Percentiles rank a stretch among this genome's conserved stretches.
These are phyloP conservation scores for Serendipita vermifera DNA, from an alignment of 768 basidiomycete genomes.

Conservation along the genomic window DNA sequence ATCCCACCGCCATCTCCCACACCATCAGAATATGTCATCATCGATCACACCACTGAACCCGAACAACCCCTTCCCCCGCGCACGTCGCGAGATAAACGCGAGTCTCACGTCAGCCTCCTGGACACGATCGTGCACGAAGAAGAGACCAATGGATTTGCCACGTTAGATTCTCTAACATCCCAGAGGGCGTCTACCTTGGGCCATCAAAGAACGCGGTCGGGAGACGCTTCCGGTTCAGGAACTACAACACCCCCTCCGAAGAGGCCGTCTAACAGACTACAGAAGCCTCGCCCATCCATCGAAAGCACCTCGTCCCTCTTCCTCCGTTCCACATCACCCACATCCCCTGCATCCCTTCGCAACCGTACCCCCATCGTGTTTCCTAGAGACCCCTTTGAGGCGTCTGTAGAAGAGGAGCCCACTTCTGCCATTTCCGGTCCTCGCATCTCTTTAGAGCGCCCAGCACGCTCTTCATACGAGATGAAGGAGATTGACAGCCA, in stretches of 20 bases:
- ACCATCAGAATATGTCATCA: conserved; percentile 1
- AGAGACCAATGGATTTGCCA: not conserved
- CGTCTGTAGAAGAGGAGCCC: conserved; percentile 5
- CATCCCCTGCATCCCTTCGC: not conserved
- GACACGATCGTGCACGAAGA: conserved; percentile 5
- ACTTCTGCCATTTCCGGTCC: not conserved
- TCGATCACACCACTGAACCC: not conserved
- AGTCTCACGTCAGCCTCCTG: not conserved
- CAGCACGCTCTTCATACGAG: not conserved
- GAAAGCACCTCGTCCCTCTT: not conserved
- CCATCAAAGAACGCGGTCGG: not conserved
- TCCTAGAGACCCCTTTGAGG: not conserved
- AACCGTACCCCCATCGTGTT: not conserved
- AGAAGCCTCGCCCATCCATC: not conserved
- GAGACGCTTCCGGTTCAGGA: too few species aligned
- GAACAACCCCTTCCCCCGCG: not conserved
- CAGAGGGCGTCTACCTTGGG: not conserved
- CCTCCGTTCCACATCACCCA: not conserved
- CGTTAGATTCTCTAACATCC: not conserved
- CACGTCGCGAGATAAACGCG: conserved; percentile 4
- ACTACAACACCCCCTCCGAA: not conserved
- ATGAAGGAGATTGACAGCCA: not conserved
- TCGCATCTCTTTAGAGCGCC: not conserved
- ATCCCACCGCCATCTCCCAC: not conserved
- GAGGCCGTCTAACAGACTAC: not conserved